Evolutionary conservation across 1,139 yeast genomes (phyloP).

Genomic region (Taphrina deformans): DNA sequence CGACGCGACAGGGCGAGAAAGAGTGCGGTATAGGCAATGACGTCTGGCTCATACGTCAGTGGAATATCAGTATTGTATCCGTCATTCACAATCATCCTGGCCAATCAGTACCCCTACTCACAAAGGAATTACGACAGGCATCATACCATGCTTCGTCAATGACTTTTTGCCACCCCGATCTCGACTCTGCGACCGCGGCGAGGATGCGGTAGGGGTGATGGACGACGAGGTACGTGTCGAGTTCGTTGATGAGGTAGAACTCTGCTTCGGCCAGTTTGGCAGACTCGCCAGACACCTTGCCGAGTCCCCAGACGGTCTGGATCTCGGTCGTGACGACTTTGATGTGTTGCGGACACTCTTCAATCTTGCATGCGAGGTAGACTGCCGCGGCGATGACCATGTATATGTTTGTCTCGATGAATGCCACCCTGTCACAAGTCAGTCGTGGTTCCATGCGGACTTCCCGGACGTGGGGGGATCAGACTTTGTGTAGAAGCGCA

Average conservation of each 20-base stretch:
- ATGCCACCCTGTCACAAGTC: slow-evolving; percentile 18
- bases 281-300: slow-evolving; percentile 85
- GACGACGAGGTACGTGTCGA: slow-evolving; percentile 74
- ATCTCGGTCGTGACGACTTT: slow-evolving; percentile 81
- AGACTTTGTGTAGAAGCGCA: slow-evolving; percentile 70
- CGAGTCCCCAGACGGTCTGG: slow-evolving; percentile 82
- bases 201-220: slow-evolving; percentile 74
- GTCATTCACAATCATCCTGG: slow-evolving; percentile 87
- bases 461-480: background rate
- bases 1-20: slow-evolving; percentile 41
- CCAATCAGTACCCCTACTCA: background rate
- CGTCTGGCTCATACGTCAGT: slow-evolving; percentile 81
- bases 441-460: background rate
- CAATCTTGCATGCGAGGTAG: slow-evolving; percentile 88
- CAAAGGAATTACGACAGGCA: background rate
- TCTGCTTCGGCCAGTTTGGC: slow-evolving; percentile 95
- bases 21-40: slow-evolving; percentile 80
- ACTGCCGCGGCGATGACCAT: slow-evolving; percentile 79
- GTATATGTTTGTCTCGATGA: slow-evolving; percentile 71
- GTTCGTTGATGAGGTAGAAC: slow-evolving; percentile 85
- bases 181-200: background rate
- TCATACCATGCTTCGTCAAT: slow-evolving; percentile 18
- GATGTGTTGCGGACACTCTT: slow-evolving; percentile 93
- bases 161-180: background rate
- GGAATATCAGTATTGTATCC: slow-evolving; percentile 85